Evolutionary conservation across 2,329 filamentous ascomycete species (phyloP), one percentile per base, ranked within the genome.

Genomic region (Pseudogymnoascus sp.): DNA sequence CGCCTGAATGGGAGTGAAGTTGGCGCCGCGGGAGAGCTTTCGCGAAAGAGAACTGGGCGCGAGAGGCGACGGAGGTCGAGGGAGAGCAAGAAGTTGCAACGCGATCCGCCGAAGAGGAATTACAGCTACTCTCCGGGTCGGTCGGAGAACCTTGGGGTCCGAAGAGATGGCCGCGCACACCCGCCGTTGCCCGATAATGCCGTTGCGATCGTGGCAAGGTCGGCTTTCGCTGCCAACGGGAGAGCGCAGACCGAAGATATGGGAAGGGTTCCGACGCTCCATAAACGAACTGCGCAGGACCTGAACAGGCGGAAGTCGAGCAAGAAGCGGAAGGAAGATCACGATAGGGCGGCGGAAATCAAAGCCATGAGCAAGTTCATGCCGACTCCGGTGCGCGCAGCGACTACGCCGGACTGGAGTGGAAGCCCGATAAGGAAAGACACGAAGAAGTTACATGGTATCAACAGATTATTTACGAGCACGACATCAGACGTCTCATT

Each of bases 311-410:
- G 88, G 65, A 91, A 86, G 71, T 89, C 89, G 41, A 92, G 86
- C 78, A 96, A 90, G 76, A 85, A 88, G 69, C 87, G 88, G 70
- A 87, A 88, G 68, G 82, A 88, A 66, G 90, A 96, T 66, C 84
- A 86, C 71, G 82, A 88, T 63, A 84, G 93, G 63, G 93, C 96
- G 75, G 90, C 90, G 65, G 91, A 96, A 75, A 92, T 97, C 71
- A 90, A 88, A 72, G 87, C 90, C 61, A 90, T 97, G 89, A 89
- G 85, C 71, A 84, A 85, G 41, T 83, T 82, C 65, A 83, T 88
- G 67, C 86, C 90, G 5, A 77, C 86, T 64, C 76, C 79, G 16
- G 81, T 80, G 61, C 84, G 89, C 60, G 81, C 87, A 5, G 81
- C 82, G 9, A 81, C 82, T 58, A 82, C 87, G 64, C 78, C 80